These are phyloP conservation scores for Yarrowia divulgata DNA, from an alignment of 805 yeast species.

Conservation along the genomic window DNA sequence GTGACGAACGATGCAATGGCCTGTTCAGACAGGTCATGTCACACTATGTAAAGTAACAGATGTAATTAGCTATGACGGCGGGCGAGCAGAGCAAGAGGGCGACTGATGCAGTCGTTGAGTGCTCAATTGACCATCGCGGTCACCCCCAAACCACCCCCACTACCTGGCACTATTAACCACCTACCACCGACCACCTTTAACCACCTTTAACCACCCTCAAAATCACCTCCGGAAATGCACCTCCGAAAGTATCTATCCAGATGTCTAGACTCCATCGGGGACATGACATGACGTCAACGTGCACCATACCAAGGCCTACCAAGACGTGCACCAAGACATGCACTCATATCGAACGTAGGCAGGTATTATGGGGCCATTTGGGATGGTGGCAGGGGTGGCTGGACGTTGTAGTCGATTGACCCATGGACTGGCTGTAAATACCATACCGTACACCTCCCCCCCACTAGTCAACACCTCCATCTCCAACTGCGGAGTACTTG, in stretches of 20 bases:
- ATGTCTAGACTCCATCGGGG: background rate
- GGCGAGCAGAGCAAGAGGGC: too few species aligned
- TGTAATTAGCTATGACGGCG: conserved; percentile 23
- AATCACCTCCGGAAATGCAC: background rate
- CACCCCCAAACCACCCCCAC: too few species aligned
- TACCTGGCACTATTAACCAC: too few species aligned
- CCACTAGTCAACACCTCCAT: too few species aligned
- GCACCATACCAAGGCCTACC: background rate
- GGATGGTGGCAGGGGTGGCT: background rate
- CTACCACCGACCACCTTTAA: too few species aligned
- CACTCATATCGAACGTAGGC: background rate
- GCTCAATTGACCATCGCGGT: too few species aligned
- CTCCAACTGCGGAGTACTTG: too few species aligned
- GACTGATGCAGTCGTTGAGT: too few species aligned
- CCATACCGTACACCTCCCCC: too few species aligned
- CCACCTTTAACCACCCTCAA: too few species aligned
- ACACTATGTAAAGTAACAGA: conserved; percentile 31
- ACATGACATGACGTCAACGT: conserved; percentile 7
- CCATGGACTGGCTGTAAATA: too few species aligned
- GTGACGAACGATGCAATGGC: background rate
- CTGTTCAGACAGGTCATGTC: background rate
- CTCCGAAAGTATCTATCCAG: background rate
- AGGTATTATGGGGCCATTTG: background rate
- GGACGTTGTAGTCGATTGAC: too few species aligned
- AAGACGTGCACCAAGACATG: background rate